phyloP scores from a whole-genome alignment of 352 stramenopile species.

The Globisporangium uncinulatum region DNA sequence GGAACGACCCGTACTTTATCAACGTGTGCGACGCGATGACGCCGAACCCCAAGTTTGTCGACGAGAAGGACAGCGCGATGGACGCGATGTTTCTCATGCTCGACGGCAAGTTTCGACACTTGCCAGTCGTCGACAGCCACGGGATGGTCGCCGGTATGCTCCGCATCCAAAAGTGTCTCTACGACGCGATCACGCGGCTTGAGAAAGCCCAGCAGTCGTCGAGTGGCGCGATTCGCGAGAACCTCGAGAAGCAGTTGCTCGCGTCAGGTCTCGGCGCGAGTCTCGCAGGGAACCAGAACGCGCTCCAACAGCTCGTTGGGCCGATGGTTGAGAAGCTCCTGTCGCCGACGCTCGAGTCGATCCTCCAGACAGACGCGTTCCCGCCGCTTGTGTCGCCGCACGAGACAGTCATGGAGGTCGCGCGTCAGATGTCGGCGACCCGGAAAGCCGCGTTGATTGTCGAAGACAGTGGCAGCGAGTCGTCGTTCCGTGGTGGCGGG shows the following conservation, averaged over 20 bases:
- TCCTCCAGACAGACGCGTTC: slow-evolving; percentile 72
- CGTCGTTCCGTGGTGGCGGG: slow-evolving; percentile 17
- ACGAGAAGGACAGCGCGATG: slow-evolving; percentile 86
- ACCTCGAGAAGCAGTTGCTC: slow-evolving; percentile 74
- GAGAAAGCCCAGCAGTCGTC: slow-evolving; percentile 87
- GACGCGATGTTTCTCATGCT: slow-evolving; percentile 91
- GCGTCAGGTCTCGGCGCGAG: slow-evolving; percentile 38
- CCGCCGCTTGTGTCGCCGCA: slow-evolving; percentile 69
- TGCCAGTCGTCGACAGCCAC: slow-evolving; percentile 92
- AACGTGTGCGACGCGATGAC: slow-evolving; percentile 85
- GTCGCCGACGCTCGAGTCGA: slow-evolving; percentile 76
- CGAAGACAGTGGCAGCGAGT: slow-evolving; percentile 37
- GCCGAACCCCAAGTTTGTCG: slow-evolving; percentile 84
- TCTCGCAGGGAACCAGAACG: slow-evolving; percentile 51
- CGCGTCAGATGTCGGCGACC: slow-evolving; percentile 77
- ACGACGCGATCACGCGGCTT: slow-evolving; percentile 96
- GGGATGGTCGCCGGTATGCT: slow-evolving; percentile 94
- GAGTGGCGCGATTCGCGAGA: slow-evolving; percentile 62
- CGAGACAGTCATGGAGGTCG: slow-evolving; percentile 83
- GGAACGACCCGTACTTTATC: slow-evolving; percentile 83
- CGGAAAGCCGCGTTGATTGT: slow-evolving; percentile 81
- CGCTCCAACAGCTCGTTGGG: slow-evolving; percentile 65
- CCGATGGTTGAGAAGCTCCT: slow-evolving; percentile 87
- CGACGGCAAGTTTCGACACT: slow-evolving; percentile 92
- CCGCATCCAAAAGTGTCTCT: slow-evolving; percentile 98